Conservation (phyloP, 306 rosid genomes). For the Trifolium repens region DNA sequence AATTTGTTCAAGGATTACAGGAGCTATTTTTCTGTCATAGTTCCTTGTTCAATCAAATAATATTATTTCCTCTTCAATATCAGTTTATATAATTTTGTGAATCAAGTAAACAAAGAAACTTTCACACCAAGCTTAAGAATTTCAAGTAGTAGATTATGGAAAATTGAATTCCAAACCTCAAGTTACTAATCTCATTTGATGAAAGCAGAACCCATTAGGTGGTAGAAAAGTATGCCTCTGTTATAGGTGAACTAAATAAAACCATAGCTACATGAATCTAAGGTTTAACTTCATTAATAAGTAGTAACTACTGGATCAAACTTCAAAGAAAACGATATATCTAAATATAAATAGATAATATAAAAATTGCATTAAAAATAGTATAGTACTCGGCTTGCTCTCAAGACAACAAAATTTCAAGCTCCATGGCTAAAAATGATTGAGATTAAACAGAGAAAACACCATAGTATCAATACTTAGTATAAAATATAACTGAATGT, state of each 20-base stretch:
- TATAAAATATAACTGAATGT: slow-evolving; percentile 8
- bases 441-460: slow-evolving; percentile 10
- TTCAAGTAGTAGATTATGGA: neutral
- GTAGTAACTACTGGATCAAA: neutral
- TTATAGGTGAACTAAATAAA: neutral
- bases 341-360: neutral
- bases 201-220: neutral
- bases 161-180: neutral
- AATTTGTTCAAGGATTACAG: neutral
- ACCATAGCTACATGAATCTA: neutral
- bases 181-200: neutral
- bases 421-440: neutral
- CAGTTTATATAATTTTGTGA: neutral
- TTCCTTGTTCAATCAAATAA: neutral
- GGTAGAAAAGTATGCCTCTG: neutral
- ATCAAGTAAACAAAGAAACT: neutral
- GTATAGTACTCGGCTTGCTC: neutral
- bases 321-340: neutral
- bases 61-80: neutral
- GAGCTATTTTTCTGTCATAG: neutral
- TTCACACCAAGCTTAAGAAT: neutral
- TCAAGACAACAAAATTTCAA: neutral
- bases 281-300: neutral
- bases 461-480: neutral
- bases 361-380: neutral